Evolutionary conservation across 1,139 yeast species (phyloP), one percentile per base, ranked within the genome.

Genomic region (Hansenula sp.): DNA sequence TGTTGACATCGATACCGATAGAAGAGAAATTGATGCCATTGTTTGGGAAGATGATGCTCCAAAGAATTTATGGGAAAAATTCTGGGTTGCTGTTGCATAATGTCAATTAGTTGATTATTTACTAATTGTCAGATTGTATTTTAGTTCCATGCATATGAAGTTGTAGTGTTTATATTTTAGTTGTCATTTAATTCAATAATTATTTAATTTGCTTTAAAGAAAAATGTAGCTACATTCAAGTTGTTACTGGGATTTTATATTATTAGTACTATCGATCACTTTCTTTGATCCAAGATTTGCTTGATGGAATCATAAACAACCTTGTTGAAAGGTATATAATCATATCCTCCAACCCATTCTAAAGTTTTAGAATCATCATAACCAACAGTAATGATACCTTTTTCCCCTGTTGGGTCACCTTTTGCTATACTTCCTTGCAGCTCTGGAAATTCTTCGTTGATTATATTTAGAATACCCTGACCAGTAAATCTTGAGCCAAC

Each of bases 1-100:
- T 41, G 69, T 81, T 52, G 85, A 79, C 53, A 77, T 79, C 42
- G 84, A 78, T 47, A 60, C 75, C 18, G 84, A 82, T 45, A 80
- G 79, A 51, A 71, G 82, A 56, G 79, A 75, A 52, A 64, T 73
- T 34, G 84, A 78, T 44, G 79, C 75, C 19, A 65, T 67, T 24
- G 68, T 70, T 18, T 74, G 77, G 73, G 80, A 75, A 46, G 78
- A 72, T 4, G 73, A 65, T 14, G 63, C 56, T 19, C 79, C 79
- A 43, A 70, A 62, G 52, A 75, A 67, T 43, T 38, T 69, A 14
- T 74, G 80, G 80, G 77, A 68, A 38, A 77, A 75, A 57, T 62
- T 77, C 56, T 77, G 82, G 81, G 62, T 53, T 16, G 49, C 50
- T n/a, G 53, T 56, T 6, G 65, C 62, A 32, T 63, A 16, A 28